A percentile compares a stretch with the other conserved stretches of the same genome.
Conservation (phyloP, 371 early-diverging fungal species). For the Capillidium rhysosporum region DNA sequence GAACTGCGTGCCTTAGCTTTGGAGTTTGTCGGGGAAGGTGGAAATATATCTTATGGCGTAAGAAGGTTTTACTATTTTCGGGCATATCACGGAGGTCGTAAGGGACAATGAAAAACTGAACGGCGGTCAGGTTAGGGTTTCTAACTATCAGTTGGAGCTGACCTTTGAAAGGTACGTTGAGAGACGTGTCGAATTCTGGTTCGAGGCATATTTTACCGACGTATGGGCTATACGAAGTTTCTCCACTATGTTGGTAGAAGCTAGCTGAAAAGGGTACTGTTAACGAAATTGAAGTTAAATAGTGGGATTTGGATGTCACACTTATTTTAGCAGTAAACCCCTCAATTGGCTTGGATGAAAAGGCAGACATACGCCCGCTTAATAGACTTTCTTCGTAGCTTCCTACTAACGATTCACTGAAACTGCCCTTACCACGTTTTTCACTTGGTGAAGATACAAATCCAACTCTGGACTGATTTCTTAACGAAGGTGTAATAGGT, state of each 20-base stretch:
- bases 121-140: conserved; percentile 55
- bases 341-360: conserved; percentile 50
- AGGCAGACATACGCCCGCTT: conserved; percentile 59
- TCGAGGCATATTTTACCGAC: conserved; percentile 38
- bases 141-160: conserved; percentile 68
- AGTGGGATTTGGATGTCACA: conserved; percentile 20
- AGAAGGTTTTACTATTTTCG: conserved; percentile 42
- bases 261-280: conserved; percentile 38
- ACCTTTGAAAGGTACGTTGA: conserved; percentile 51
- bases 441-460: not conserved
- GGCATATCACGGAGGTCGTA: conserved; percentile 71
- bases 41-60: conserved; percentile 53
- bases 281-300: conserved; percentile 46
- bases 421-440: not conserved
- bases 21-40: conserved; percentile 5
- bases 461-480: not conserved
- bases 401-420: conserved; percentile 2
- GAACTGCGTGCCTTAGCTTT: conserved; percentile 47
- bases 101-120: conserved; percentile 60
- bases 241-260: conserved; percentile 41
- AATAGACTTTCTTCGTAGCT: conserved; percentile 36
- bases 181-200: conserved; percentile 20
- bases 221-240: conserved; percentile 31
- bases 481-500: not conserved
- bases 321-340: conserved; percentile 51